A percentile compares a stretch with the other conserved stretches of the same genome.
Conservation (phyloP, 1,284 basidiomycete genomes). For the Trametes sp. region DNA sequence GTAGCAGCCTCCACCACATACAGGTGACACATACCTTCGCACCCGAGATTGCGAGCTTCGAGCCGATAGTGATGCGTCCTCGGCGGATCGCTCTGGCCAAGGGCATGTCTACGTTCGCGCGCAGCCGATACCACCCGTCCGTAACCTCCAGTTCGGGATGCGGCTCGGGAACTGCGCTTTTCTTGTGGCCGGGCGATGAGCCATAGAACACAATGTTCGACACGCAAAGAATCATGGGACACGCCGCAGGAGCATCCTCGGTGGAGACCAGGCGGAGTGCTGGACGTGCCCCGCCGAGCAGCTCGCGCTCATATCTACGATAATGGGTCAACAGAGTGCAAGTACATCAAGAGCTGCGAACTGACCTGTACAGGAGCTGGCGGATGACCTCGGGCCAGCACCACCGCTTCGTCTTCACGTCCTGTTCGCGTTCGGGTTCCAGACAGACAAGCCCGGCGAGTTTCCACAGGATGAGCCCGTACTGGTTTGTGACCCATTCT, state of each 20-base stretch:
- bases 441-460: constrained; percentile 83
- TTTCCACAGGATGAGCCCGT: constrained; percentile 94
- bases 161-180: constrained; percentile 47
- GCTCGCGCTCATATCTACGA: constrained; percentile 88
- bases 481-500: constrained; percentile 93
- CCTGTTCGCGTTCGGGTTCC: constrained; percentile 66
- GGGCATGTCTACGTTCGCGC: constrained; percentile 77
- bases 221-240: constrained; percentile 87
- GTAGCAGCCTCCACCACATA: no score
- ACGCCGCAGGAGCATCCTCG: constrained; percentile 74
- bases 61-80: constrained; percentile 76
- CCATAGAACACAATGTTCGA: constrained; percentile 69
- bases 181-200: constrained; percentile 43
- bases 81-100: constrained; percentile 74
- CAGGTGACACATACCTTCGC: constrained; percentile 67
- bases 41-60: constrained; percentile 84
- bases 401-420: constrained; percentile 67
- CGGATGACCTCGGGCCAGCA: constrained; percentile 80
- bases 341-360: background rate
- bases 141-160: constrained; percentile 82
- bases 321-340: background rate
- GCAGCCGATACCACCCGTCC: constrained; percentile 95
- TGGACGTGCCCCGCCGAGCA: constrained; percentile 81
- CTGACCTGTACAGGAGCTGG: constrained; percentile 87
- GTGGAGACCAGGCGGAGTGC: constrained; percentile 81